Conservation (phyloP, 1,139 yeast genomes). For the Pichia sp. region DNA sequence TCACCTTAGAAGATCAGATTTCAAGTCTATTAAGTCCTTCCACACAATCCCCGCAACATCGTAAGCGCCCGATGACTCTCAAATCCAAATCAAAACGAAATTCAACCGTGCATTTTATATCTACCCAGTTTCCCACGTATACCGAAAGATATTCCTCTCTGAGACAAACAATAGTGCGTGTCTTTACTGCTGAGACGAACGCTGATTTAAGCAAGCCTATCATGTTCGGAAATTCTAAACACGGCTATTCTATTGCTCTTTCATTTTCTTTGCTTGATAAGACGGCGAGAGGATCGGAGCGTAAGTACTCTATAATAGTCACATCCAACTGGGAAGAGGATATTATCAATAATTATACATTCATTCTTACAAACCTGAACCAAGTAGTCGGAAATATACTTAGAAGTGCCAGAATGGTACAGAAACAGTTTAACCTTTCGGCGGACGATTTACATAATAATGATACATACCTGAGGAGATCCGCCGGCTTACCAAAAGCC, state of each 20-base stretch:
- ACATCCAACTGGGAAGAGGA: slow-evolving; percentile 54
- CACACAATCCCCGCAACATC: not conserved
- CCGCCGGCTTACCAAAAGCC: slow-evolving; percentile 46
- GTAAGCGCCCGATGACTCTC: slow-evolving; percentile 17
- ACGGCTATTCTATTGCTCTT: slow-evolving; percentile 64
- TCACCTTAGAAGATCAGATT: slow-evolving; percentile 16
- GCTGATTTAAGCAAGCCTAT: slow-evolving; percentile 64
- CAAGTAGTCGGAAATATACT: slow-evolving; percentile 12
- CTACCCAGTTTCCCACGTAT: slow-evolving; percentile 65
- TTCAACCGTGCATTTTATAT: slow-evolving; percentile 28
- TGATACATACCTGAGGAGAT: slow-evolving; percentile 51
- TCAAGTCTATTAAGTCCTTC: slow-evolving; percentile 8
- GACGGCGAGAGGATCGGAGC: slow-evolving; percentile 74
- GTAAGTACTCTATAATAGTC: slow-evolving; percentile 65
- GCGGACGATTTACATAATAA: slow-evolving; percentile 37
- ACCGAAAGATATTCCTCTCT: slow-evolving; percentile 49
- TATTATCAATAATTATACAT: slow-evolving; percentile 55
- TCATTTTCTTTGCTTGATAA: slow-evolving; percentile 66
- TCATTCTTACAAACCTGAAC: slow-evolving; percentile 45
- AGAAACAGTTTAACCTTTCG: slow-evolving; percentile 1
- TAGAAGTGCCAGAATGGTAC: slow-evolving; percentile 1
- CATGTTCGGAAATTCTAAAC: slow-evolving; percentile 62
- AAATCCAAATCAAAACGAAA: slow-evolving; percentile 13
- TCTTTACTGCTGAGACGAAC: slow-evolving; percentile 69
- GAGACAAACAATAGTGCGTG: slow-evolving; percentile 57